phyloP scores from a whole-genome alignment of 2,329 filamentous ascomycete species.

The Microdochium trichocladiopsis region DNA sequence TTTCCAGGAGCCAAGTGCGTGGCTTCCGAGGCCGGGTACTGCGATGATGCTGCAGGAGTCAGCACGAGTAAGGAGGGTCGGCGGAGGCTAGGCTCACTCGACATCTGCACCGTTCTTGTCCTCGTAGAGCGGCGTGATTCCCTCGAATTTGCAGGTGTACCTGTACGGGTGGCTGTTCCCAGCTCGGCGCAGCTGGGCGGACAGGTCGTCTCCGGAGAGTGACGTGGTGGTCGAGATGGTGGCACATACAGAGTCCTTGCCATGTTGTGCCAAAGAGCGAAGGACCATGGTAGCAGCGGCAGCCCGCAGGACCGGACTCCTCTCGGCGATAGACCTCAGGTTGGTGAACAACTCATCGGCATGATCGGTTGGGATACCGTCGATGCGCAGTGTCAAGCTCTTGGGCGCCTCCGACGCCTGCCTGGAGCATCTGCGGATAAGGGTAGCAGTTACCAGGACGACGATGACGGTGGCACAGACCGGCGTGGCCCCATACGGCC shows the following conservation, averaged over 20 bases:
- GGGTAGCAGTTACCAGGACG: background rate
- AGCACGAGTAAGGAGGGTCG: constrained; percentile 2
- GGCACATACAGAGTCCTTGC: constrained; percentile 3
- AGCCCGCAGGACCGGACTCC: background rate
- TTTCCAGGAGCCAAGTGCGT: constrained; percentile 21
- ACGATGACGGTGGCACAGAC: background rate
- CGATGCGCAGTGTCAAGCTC: constrained; percentile 2
- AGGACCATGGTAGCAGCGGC: background rate
- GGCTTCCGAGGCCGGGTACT: constrained; percentile 18
- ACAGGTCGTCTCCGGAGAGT: constrained; percentile 1
- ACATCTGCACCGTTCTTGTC: constrained; percentile 4
- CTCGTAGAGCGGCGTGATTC: constrained; percentile 18
- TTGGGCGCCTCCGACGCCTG: background rate
- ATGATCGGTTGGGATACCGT: background rate
- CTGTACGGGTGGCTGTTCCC: constrained; percentile 4
- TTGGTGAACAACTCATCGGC: background rate
- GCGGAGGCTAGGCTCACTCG: constrained; percentile 9
- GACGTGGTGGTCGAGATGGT: constrained; percentile 4
- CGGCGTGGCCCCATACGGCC: background rate
- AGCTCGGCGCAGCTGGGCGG: background rate
- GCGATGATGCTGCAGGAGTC: constrained; percentile 14
- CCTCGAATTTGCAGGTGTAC: constrained; percentile 11
- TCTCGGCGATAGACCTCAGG: constrained; percentile 2
- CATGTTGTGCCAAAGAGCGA: constrained; percentile 1
- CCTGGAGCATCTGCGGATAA: background rate